Conservation (phyloP, 108 stramenopile genomes). For the Parietichytrium sp. region DNA sequence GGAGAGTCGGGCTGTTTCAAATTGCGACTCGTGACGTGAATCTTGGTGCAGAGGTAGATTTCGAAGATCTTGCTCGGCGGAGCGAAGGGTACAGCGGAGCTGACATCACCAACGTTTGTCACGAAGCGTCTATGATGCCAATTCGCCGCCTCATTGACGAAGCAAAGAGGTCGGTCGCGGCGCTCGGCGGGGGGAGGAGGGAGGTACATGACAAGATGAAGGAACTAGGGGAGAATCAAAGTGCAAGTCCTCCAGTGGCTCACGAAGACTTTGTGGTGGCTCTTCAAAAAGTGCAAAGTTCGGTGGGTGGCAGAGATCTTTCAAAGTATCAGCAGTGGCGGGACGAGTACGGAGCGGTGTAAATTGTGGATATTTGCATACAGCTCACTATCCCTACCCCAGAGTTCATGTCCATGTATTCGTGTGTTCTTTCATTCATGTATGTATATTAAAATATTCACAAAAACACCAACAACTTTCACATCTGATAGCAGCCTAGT, state of each 20-base stretch:
- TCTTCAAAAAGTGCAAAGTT: slow-evolving; percentile 55
- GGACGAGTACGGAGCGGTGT: slow-evolving; percentile 66
- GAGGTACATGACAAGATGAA: slow-evolving; percentile 52
- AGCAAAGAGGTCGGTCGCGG: slow-evolving; percentile 52
- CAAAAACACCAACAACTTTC: too few relatives aligned
- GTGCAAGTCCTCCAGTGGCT: slow-evolving; percentile 48
- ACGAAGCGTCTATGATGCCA: slow-evolving; percentile 67
- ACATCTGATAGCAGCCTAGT: too few relatives aligned
- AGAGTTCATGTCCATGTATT: too few relatives aligned
- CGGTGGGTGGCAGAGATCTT: slow-evolving; percentile 60
- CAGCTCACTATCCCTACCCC: too few relatives aligned
- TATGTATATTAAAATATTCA: too few relatives aligned
- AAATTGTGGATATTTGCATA: too few relatives aligned
- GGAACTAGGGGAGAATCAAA: slow-evolving; percentile 35
- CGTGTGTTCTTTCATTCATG: too few relatives aligned
- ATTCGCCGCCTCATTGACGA: slow-evolving; percentile 62
- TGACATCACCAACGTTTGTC: slow-evolving; percentile 65
- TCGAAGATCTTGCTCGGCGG: slow-evolving; percentile 49
- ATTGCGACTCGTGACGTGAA: slow-evolving; percentile 55
- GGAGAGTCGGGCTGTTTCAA: slow-evolving; percentile 60
- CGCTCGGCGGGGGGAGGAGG: slow-evolving; percentile 53
- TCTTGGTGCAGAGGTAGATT: slow-evolving; percentile 56
- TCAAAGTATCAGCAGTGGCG: slow-evolving; percentile 61
- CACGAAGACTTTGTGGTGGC: slow-evolving; percentile 51
- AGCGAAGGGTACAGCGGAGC: slow-evolving; percentile 64